Conservation (phyloP, 2,329 filamentous ascomycete species). For the Tricladium varicosporioides region DNA sequence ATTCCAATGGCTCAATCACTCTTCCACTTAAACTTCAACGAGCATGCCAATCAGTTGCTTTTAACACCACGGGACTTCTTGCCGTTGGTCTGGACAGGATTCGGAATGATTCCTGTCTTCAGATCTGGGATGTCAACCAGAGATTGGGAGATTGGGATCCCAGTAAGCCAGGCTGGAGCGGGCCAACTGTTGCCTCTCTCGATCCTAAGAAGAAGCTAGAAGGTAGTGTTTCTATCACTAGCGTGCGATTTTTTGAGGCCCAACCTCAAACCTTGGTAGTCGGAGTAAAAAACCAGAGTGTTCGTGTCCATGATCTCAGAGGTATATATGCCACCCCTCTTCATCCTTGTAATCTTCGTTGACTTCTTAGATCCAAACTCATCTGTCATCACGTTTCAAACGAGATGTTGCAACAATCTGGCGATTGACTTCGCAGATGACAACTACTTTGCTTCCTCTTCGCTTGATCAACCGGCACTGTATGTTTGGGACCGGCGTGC, state of each 20-base stretch:
- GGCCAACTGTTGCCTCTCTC: constrained; percentile 18
- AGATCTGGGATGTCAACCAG: constrained; percentile 75
- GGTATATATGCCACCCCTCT: constrained; percentile 45
- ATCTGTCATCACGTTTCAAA: constrained; percentile 58
- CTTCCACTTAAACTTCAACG: constrained; percentile 73
- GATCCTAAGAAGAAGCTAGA: constrained; percentile 60
- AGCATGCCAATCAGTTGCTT: constrained; percentile 78
- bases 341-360: constrained; percentile 1
- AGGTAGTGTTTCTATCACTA: constrained; percentile 72
- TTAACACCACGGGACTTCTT: constrained; percentile 68
- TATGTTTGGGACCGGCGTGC: constrained; percentile 76
- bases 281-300: constrained; percentile 71
- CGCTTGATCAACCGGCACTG: constrained; percentile 69
- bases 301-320: constrained; percentile 76
- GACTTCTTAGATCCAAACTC: constrained; percentile 45
- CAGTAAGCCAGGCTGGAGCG: constrained; percentile 44
- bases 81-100: constrained; percentile 80
- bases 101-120: constrained; percentile 76
- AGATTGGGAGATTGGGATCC: constrained; percentile 50
- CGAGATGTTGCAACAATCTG: constrained; percentile 67
- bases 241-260: constrained; percentile 77
- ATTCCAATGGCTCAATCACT: constrained; percentile 61
- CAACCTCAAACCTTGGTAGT: constrained; percentile 73
- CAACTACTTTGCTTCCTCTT: constrained; percentile 82
- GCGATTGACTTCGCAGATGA: constrained; percentile 77